Base-by-base conservation (phyloP, 1,139 yeast genomes). In the Pichia sp. region DNA sequence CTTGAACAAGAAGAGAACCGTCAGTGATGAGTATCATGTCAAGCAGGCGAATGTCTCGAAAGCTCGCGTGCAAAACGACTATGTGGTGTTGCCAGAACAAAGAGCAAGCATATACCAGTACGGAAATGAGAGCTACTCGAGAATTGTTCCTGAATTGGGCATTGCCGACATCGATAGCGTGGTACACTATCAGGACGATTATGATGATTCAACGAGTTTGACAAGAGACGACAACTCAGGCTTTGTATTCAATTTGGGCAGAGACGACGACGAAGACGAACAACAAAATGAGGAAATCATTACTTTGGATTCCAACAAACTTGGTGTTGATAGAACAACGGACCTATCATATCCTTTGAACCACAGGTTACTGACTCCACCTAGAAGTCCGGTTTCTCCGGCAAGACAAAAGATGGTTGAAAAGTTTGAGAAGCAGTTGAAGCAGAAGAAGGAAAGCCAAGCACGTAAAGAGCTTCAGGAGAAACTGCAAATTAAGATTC, bases 1-100 rank as follows among this genome's bases (percentile, higher is more conserved):
- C 45, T 57, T 63, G 59, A 57, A 56, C 37, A 60, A 60, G 44
- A 64, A 62, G 44, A 55, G 64, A 52, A 54, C 64, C 55, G 58
- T 62, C 18, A 63, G 65, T 48, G 66, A 63, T 52, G 67, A 62
- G 42, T 62, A 61, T 49, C 57, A 60, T 30, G 56, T 64, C 44
- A 64, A 65, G 53, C 55, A 56, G 10, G 62, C 60, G 7, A 58
- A 56, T 47, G 44, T 26, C 12, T 60, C 55, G 18, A 60, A 55
- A 46, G 53, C 56, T 23, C 51, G 52, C 22, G 42, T 59, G 36
- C 56, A 57, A 36, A 49, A 48, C 46, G 25, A 31, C 28, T 47
- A 47, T 25, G 40, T 50, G 10, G 42, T 41, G n/a, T 55, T 57
- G 31, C 47, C 36, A 22, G 65, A 61, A 44, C 65, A 63, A 48